Base-by-base conservation (phyloP, 2,329 filamentous ascomycete species). In the Aspergillus spinulosporus region DNA sequence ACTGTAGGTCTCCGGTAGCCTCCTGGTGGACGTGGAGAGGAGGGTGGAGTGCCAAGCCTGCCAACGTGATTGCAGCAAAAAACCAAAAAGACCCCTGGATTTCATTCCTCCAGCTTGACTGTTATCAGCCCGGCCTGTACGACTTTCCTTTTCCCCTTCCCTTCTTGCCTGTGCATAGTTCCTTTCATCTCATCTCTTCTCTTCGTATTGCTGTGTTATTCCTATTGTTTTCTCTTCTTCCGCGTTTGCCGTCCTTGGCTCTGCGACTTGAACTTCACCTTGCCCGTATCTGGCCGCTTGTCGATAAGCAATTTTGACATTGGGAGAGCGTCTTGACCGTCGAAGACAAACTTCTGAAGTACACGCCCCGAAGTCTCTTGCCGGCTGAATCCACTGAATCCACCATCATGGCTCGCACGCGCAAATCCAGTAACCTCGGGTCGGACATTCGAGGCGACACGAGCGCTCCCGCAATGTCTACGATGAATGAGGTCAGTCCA, bases 391-490 rank as follows among this genome's bases (percentile, higher is more conserved):
- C 28, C 26, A 15, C 34, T 21, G 26, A 26, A 14, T 28, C 9
- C 7, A 45, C 39, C 26, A 53, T 32, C 57, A 76, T 76, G 75
- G 66, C 67, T 61, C 74, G 76, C 49, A 72, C 75, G 59, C 70
- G 75, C 62, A 72, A 69, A 55, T 77, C 76, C 28, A 77, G 74
- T 63, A 72, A 69, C 59, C 68, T 80, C 54, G 76, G 76, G 53
- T 76, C 68, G 57, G 76, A 79, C 58, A 78, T 78, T 59, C 72
- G 74, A 56, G 77, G 77, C 43, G 76, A 78, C 60, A 79, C 76
- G 39, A 72, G 72, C 52, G 76, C 72, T 12, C 75, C 76, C 36
- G 76, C 77, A 21, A 72, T 78, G 64, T 76, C 77, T 28, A 79
- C 76, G 36, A 73, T 78, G 71, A 73, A 70, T 46, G 66, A 68